Percentiles rank a stretch among this genome's conserved stretches.
These are phyloP conservation scores for Salix dunnii DNA, from an alignment of 345 rosid species.

Conservation along the genomic window DNA sequence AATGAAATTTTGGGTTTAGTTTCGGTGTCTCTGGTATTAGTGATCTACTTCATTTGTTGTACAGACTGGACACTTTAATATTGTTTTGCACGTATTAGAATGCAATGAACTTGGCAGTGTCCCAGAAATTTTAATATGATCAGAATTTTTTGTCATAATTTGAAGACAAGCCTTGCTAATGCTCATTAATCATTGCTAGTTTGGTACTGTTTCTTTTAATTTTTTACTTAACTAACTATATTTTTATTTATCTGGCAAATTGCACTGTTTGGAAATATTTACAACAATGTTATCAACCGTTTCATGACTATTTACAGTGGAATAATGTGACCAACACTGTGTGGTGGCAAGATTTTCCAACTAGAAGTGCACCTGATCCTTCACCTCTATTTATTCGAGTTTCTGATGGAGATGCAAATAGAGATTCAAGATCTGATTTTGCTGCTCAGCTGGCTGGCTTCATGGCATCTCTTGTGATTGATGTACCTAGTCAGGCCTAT, in stretches of 20 bases:
- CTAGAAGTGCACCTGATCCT: conserved; percentile 54
- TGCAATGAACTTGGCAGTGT: not conserved
- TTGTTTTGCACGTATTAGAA: not conserved
- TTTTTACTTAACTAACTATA: not conserved
- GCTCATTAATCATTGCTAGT: not conserved
- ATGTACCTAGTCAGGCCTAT: conserved; percentile 78
- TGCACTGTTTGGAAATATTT: not conserved
- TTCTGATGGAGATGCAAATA: conserved; percentile 30
- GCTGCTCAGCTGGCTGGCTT: conserved; percentile 89
- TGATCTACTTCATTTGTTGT: not conserved
- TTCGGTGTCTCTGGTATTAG: not conserved
- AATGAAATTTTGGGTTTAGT: not conserved
- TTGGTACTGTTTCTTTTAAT: not conserved
- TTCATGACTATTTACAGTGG: conserved; percentile 57
- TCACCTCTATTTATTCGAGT: conserved; percentile 59
- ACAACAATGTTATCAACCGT: conserved; percentile 11
- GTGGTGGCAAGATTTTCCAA: conserved; percentile 99
- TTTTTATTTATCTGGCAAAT: not conserved
- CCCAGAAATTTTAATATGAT: not conserved
- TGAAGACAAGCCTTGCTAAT: not conserved
- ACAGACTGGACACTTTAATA: too few species aligned
- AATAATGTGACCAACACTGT: conserved; percentile 76
- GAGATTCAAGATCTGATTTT: conserved; percentile 57
- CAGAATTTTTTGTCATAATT: not conserved
- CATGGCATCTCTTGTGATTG: conserved; percentile 70